Evolutionary conservation across 768 basidiomycete genomes (phyloP).

Genomic region (Multifurca ochricompacta): DNA sequence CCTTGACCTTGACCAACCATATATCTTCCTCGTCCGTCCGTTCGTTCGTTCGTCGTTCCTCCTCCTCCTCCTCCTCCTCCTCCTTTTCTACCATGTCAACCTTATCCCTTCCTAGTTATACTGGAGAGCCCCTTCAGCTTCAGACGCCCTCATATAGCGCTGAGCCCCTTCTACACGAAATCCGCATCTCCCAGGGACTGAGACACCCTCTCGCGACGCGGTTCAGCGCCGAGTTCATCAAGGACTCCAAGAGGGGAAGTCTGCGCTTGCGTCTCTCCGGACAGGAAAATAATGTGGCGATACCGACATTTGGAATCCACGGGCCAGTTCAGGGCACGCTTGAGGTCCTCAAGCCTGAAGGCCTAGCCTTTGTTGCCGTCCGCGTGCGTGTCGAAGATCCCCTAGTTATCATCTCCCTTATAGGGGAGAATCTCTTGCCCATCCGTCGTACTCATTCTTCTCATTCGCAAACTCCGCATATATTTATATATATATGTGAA

Average conservation of each 20-base stretch:
- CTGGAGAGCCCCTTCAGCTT: background rate
- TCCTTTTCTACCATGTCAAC: constrained; percentile 9
- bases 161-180: constrained; percentile 10
- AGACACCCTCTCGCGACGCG: background rate
- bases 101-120: constrained; percentile 14
- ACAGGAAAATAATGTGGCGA: background rate
- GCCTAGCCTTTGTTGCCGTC: constrained; percentile 14
- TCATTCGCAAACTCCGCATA: too few species aligned
- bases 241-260: constrained; percentile 16
- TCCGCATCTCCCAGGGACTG: background rate
- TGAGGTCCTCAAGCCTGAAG: constrained; percentile 16
- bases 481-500: background rate
- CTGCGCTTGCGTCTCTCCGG: constrained; percentile 14
- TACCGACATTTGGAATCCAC: constrained; percentile 14
- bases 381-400: constrained; percentile 13
- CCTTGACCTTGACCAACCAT: too few species aligned
- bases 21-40: too few species aligned
- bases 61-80: background rate
- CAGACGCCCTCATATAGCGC: constrained; percentile 11
- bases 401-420: too few species aligned
- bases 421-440: too few species aligned
- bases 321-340: constrained; percentile 15
- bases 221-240: constrained; percentile 11
- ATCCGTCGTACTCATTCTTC: too few species aligned
- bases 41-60: too few species aligned